phyloP scores from a whole-genome alignment of 306 rosid genomes.

The Quercus wislizeni region DNA sequence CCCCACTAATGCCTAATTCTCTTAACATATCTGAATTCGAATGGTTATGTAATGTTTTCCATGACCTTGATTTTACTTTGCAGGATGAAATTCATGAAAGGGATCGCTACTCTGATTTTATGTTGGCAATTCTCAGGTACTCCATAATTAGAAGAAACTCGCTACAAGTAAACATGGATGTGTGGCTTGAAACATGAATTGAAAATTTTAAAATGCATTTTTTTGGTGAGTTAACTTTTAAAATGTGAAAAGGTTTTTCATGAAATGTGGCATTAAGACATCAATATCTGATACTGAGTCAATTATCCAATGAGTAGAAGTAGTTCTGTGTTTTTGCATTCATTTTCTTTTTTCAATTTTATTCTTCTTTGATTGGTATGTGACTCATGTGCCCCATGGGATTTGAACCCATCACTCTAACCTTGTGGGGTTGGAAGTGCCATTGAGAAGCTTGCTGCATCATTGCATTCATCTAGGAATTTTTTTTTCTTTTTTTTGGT shows the following conservation, averaged over 20 bases:
- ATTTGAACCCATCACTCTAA: not conserved
- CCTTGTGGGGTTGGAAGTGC: not conserved
- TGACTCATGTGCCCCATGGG: not conserved
- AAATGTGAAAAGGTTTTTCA: not conserved
- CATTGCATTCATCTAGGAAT: not conserved
- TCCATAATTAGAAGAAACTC: slow-evolving; percentile 1
- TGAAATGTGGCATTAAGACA: not conserved
- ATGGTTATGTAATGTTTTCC: not conserved
- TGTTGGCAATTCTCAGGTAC: slow-evolving; percentile 86
- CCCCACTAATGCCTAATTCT: not conserved
- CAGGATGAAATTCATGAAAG: slow-evolving; percentile 99
- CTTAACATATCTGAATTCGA: not conserved
- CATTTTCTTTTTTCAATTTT: not conserved
- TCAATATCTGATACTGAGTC: not conserved
- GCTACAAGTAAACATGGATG: slow-evolving; percentile 10
- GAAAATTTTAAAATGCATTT: not conserved
- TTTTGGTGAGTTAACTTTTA: not conserved
- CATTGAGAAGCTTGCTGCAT: not conserved
- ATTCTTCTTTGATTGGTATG: slow-evolving; percentile 1
- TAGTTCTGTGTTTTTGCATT: not conserved
- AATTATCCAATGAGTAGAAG: not conserved
- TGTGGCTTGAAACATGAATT: not conserved
- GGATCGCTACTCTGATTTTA: slow-evolving; percentile 84
- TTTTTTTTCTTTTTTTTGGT: not conserved
- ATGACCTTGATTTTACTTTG: slow-evolving; percentile 17